phyloP scores from a whole-genome alignment of 768 basidiomycete species.

The Phlegmacium glaucopus region DNA sequence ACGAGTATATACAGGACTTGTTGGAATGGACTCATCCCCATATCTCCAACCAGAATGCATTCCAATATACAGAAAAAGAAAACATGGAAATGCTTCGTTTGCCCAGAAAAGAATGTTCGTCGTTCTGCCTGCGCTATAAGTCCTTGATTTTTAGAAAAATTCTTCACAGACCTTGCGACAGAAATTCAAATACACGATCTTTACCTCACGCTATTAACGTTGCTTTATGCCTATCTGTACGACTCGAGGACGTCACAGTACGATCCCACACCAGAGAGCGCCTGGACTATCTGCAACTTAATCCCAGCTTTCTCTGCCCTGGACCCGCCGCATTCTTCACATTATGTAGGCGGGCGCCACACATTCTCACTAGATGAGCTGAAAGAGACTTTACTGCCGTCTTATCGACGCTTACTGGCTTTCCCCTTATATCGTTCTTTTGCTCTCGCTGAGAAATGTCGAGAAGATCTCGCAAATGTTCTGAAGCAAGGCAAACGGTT shows the following conservation, averaged over 20 bases:
- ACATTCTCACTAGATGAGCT: slow-evolving; percentile 45
- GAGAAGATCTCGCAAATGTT: slow-evolving; percentile 54
- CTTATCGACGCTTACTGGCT: slow-evolving; percentile 70
- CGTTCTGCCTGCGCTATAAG: neutral
- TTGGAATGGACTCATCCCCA: slow-evolving; percentile 64
- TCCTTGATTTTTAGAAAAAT: slow-evolving; percentile 4
- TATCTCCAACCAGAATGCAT: slow-evolving; percentile 25
- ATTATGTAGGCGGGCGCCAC: slow-evolving; percentile 13
- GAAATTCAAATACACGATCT: slow-evolving; percentile 53
- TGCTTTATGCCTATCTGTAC: slow-evolving; percentile 81
- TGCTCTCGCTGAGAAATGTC: slow-evolving; percentile 66
- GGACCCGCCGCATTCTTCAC: slow-evolving; percentile 57
- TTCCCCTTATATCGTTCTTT: slow-evolving; percentile 84
- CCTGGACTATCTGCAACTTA: slow-evolving; percentile 78
- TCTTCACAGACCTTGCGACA: slow-evolving; percentile 55
- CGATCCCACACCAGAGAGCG: slow-evolving; percentile 85
- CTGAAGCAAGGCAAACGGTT: slow-evolving; percentile 59
- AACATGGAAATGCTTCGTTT: slow-evolving; percentile 60
- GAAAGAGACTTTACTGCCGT: slow-evolving; percentile 48
- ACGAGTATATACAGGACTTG: slow-evolving; percentile 71
- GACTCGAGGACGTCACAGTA: slow-evolving; percentile 73
- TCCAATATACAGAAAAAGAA: slow-evolving; percentile 70
- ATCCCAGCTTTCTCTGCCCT: slow-evolving; percentile 81
- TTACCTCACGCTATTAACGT: slow-evolving; percentile 64
- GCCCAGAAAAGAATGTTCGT: slow-evolving; percentile 53